A percentile compares a stretch with the other conserved stretches of the same genome.
phyloP scores from a whole-genome alignment of 441 rosid species.

The Pelargonium australe region DNA sequence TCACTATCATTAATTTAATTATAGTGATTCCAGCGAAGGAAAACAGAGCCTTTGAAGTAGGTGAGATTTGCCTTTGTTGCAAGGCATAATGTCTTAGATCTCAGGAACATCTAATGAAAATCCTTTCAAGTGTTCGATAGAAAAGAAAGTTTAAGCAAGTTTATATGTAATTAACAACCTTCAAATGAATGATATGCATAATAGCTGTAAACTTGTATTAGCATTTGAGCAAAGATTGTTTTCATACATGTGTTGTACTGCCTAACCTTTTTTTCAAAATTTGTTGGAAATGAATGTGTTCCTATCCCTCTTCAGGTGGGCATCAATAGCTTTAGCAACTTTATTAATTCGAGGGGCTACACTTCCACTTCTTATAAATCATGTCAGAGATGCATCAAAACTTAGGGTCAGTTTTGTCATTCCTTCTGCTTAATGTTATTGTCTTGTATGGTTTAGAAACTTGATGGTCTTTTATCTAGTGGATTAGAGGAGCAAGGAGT shows the following conservation, averaged over 20 bases:
- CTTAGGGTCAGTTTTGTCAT: conserved; percentile 31
- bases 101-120: background rate
- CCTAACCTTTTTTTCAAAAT: background rate
- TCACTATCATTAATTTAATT: too few species aligned
- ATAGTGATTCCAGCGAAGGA: too few species aligned
- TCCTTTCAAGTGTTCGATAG: too few species aligned
- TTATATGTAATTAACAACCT: too few species aligned
- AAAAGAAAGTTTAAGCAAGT: too few species aligned
- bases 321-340: conserved; percentile 43
- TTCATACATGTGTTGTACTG: background rate
- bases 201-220: too few species aligned
- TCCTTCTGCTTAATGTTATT: background rate
- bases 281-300: background rate
- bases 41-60: background rate
- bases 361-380: conserved; percentile 41
- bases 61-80: background rate
- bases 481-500: background rate
- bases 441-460: background rate
- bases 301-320: conserved; percentile 34
- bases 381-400: conserved; percentile 37
- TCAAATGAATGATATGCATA: too few species aligned
- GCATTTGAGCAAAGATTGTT: too few species aligned
- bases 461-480: background rate
- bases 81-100: background rate
- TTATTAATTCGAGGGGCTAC: conserved; percentile 41